These are phyloP conservation scores for Yarrowia sp. DNA, from an alignment of 805 yeast genomes.

Conservation along the genomic window DNA sequence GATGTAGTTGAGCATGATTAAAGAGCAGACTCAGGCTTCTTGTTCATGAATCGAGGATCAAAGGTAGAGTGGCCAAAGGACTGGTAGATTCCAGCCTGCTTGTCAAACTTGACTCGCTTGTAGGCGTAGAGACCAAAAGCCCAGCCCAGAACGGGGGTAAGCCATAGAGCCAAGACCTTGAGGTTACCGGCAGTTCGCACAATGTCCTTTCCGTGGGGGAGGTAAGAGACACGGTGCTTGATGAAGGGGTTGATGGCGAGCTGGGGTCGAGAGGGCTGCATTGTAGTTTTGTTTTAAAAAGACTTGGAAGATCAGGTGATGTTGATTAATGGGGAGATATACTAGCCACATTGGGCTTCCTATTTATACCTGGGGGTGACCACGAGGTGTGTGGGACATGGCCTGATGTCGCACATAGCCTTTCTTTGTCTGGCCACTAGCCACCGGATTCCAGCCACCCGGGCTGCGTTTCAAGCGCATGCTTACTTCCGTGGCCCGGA, in stretches of 20 bases:
- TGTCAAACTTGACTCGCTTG: slow-evolving; percentile 39
- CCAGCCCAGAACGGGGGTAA: slow-evolving; percentile 38
- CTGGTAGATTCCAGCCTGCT: slow-evolving; percentile 30
- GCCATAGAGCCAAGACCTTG: slow-evolving; percentile 2
- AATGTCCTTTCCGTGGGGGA: slow-evolving; percentile 17
- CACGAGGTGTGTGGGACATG: slow-evolving; percentile 10
- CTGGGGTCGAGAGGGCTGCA: slow-evolving; percentile 39
- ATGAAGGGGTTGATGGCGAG: slow-evolving; percentile 35
- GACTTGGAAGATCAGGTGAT: slow-evolving; percentile 27
- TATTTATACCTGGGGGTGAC: slow-evolving; percentile 33
- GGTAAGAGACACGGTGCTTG: slow-evolving; percentile 24
- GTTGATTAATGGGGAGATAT: slow-evolving; percentile 19
- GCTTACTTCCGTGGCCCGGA: slow-evolving; percentile 25
- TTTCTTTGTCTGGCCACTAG: slow-evolving; percentile 28
- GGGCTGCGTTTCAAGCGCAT: background rate
- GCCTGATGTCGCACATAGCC: slow-evolving; percentile 23
- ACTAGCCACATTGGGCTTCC: slow-evolving; percentile 29
- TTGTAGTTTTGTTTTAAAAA: slow-evolving; percentile 23
- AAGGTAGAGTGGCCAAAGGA: slow-evolving; percentile 35
- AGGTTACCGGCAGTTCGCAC: slow-evolving; percentile 18
- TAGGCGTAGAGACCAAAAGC: slow-evolving; percentile 37
- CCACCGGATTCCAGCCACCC: slow-evolving; percentile 34
- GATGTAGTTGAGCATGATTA: slow-evolving; percentile 30
- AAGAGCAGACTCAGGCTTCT: slow-evolving; percentile 29
- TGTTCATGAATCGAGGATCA: slow-evolving; percentile 32